phyloP scores from a whole-genome alignment of 83 land plant genomes.

The Thuja plicata region DNA sequence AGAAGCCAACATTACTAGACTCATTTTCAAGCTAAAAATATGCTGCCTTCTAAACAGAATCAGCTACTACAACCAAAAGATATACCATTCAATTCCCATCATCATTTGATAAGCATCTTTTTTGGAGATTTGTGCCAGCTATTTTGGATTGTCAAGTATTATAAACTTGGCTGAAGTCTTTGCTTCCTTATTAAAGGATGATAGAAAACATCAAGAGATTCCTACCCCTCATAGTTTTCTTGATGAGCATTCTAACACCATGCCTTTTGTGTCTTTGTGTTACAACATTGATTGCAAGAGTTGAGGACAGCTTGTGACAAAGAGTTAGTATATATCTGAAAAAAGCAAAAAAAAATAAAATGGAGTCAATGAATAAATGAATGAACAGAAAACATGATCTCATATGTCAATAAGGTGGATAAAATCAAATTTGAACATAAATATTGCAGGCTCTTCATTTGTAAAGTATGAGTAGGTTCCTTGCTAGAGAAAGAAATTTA shows the following conservation, averaged over 20 bases:
- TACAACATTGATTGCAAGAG: neutral
- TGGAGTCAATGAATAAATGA: neutral
- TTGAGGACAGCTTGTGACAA: neutral
- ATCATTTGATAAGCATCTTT: too few species aligned
- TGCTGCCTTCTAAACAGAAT: too few species aligned
- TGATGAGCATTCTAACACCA: neutral
- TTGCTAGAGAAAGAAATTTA: too few species aligned
- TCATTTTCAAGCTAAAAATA: too few species aligned
- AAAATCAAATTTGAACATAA: neutral
- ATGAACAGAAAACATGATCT: neutral
- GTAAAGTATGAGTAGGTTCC: neutral
- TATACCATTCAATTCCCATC: too few species aligned
- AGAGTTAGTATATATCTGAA: neutral
- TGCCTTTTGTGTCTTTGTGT: neutral
- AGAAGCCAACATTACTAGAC: too few species aligned
- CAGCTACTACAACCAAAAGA: too few species aligned
- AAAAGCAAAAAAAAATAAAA: neutral
- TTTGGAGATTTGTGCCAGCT: too few species aligned
- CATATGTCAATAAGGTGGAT: neutral
- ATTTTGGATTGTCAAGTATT: neutral
- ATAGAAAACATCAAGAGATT: neutral
- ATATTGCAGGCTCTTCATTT: neutral
- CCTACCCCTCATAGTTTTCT: neutral
- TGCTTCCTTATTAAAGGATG: neutral
- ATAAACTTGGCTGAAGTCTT: neutral